Evolutionary conservation across 306 rosid genomes (phyloP), one percentile per base, ranked within the genome.

Genomic region (Sicyos baderoa): DNA sequence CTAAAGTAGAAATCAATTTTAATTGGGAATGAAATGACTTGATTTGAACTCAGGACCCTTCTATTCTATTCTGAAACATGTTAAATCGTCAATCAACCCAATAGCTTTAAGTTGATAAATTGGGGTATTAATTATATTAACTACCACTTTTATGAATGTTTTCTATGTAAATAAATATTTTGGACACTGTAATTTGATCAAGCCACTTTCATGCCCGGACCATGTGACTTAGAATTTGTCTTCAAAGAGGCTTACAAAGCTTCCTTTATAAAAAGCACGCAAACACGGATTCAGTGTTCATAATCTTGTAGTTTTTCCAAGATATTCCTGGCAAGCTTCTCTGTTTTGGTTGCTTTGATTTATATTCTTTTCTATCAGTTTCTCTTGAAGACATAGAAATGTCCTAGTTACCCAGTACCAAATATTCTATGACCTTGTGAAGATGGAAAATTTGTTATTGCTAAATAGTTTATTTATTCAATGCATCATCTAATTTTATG

Each of bases 401-500:
- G 22, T 65, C 55, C 10, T 22, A 42, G 53, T 19, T 64, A 37
- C 17, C 32, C 16, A 19, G 9, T 65, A 21, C 52, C 52, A 42
- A 18, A 40, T 12, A 23, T 65, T 65, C 71, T 14, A 65, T 10
- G 21, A 66, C 55, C 21, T 19, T 66, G 70, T 21, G 55, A 47
- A 22, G 15, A 47, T 45, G 54, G 52, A 4, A n/a, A 54, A 21
- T 44, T 42, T 45, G 14, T 66, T 21, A 47, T 7, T 47, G 51
- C 53, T 35, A 22, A 47, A 42, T 68, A 17, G 16, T 76, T 1
- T 52, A 64, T 19, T 23, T 40, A 16, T 64, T 52, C 35, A 61
- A 37, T 72, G 45, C 45, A 47, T 16, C 45, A 9, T 73, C 71
- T 54, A 62, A 37, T 71, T 11, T 45, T 66, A 8, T 54, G 62